A percentile compares a stretch with the other conserved stretches of the same genome.
These are phyloP conservation scores for Lathyrus oleraceus DNA, from an alignment of 306 rosid species.

Conservation along the genomic window DNA sequence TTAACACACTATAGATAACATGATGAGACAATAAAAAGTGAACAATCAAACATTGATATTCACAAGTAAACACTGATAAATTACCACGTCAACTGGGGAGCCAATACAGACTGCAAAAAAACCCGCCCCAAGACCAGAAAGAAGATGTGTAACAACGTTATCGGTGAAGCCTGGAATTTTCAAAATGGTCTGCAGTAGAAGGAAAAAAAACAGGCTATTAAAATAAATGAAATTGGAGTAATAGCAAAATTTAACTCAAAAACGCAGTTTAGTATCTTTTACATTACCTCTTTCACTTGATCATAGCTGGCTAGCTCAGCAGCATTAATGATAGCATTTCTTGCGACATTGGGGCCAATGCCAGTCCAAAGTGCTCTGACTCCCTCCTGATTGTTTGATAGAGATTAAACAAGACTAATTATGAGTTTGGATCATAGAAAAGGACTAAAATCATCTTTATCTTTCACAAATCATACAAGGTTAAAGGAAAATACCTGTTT, in stretches of 20 bases:
- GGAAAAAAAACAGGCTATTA: not conserved
- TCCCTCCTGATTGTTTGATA: slow-evolving; percentile 67
- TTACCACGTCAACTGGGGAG: slow-evolving; percentile 99
- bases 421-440: slow-evolving; percentile 9
- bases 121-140: slow-evolving; percentile 96
- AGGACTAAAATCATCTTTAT: not conserved
- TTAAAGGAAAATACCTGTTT: slow-evolving; percentile 61
- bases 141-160: slow-evolving; percentile 81
- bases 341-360: slow-evolving; percentile 86
- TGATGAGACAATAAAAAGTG: not conserved
- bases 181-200: slow-evolving; percentile 76
- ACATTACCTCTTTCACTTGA: slow-evolving; percentile 85
- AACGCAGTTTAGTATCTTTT: slow-evolving; percentile 5
- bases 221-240: not conserved
- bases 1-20: not conserved
- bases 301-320: slow-evolving; percentile 98
- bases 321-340: slow-evolving; percentile 95
- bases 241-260: slow-evolving; percentile 19
- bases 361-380: slow-evolving; percentile 95
- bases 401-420: slow-evolving; percentile 13
- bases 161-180: slow-evolving; percentile 94
- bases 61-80: not conserved
- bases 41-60: not conserved
- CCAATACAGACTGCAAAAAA: slow-evolving; percentile 96
- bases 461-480: slow-evolving; percentile 19